phyloP scores from a whole-genome alignment of 2,329 filamentous ascomycete species.

The Aspergillus ochraceoroseus region DNA sequence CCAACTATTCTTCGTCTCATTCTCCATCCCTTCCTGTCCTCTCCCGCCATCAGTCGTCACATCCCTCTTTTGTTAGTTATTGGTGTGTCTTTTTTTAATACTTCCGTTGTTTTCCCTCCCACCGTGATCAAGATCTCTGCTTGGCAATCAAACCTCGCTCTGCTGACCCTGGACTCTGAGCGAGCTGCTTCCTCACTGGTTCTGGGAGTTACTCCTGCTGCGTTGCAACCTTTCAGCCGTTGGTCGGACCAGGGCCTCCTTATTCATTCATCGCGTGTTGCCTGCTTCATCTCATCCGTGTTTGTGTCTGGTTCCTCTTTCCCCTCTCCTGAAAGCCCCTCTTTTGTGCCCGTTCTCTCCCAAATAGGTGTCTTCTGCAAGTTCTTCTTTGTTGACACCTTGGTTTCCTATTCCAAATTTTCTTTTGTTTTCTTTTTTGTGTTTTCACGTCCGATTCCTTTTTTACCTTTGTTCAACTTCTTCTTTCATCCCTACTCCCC shows the following conservation, averaged over 20 bases:
- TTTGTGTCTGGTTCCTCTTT: conserved; percentile 6
- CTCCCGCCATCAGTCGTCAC: no score
- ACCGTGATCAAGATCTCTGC: conserved; percentile 15
- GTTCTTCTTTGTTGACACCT: background rate
- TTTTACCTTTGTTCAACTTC: background rate
- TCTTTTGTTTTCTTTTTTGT: conserved; percentile 7
- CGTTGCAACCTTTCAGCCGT: conserved; percentile 17
- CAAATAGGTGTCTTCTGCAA: conserved; percentile 4
- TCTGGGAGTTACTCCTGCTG: conserved; percentile 16
- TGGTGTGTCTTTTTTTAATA: conserved; percentile 15
- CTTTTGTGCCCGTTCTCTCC: conserved; percentile 14
- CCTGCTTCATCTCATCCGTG: conserved; percentile 16
- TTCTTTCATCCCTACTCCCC: conserved; percentile 3
- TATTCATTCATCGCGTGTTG: conserved; percentile 15
- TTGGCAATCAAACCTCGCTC: conserved; percentile 13
- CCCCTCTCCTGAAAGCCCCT: conserved; percentile 13
- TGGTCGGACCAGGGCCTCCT: no score
- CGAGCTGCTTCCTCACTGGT: conserved; percentile 19
- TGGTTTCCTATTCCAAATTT: background rate
- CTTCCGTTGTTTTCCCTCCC: conserved; percentile 8
- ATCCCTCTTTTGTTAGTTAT: no score
- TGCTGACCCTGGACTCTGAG: conserved; percentile 17
- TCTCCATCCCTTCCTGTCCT: conserved; percentile 15
- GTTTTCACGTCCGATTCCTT: conserved; percentile 6
- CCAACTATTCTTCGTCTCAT: conserved; percentile 8